Evolutionary conservation across 106 monocot genomes (phyloP), one percentile per base, ranked within the genome.

Genomic region (Amphibolis antarctica): DNA sequence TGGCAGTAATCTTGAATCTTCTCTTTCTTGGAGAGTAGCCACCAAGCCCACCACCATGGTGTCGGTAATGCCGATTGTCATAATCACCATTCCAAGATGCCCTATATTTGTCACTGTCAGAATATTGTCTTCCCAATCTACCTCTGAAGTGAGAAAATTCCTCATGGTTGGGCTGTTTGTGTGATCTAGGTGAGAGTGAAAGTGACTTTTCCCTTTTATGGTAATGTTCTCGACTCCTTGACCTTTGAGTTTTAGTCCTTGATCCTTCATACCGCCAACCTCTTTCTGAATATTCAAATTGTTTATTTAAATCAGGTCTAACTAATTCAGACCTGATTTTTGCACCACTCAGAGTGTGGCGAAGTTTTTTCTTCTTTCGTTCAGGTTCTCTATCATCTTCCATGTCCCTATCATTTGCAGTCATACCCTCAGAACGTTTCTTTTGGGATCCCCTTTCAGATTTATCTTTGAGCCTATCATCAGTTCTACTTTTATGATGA

Each of bases 21-120:
- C 89, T 89, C 70, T 89, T 94, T 75, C 93, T 89, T 27, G 93
- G 93, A 26, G 93, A 94, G 68, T 94, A 89, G 21, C 93, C 89
- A 68, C 93, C 93, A 59, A 94, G 77, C 0, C 82, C 80, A 77
- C 92, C 86, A 23, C 79, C 79, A 67, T 71, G 75, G 51, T 71
- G 74, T 17, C 72, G 74, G 27, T 84, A 52, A 68, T 67, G 66
- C 26, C 78, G 74, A 77, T 74, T 54, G 30, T 62, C 70, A 67
- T 90, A 71, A 19, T 65, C 74, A 64, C 59, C 70, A 74, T 66
- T 80, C 15, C 64, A 71, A 65, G 81, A 79, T 29, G 65, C 45
- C 53, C 73, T 85, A 46, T 75, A 66, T 23, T 65, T 85, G 12
- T 82, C 84, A 22, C 19, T 42, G 52, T 93, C 76, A 45, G 64